Percentiles rank a stretch among this genome's conserved stretches.
Conservation (phyloP, 2,329 filamentous ascomycete species). For the Aspergillus niger region DNA sequence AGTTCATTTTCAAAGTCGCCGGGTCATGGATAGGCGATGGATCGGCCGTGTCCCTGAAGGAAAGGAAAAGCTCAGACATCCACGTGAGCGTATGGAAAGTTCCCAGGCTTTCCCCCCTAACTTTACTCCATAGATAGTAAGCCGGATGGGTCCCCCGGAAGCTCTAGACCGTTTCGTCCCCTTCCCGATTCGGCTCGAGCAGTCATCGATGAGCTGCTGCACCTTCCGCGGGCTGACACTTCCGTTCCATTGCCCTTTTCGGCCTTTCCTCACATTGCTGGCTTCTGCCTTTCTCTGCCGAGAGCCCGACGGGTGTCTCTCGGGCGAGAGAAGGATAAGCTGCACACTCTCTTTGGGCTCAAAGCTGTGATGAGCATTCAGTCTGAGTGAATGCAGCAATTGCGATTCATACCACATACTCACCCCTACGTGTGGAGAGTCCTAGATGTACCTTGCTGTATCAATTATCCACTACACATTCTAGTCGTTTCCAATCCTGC, state of each 20-base stretch:
- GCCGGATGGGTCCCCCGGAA: background rate
- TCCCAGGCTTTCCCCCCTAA: background rate
- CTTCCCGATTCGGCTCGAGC: background rate
- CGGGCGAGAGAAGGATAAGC: slow-evolving; percentile 12
- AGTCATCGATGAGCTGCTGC: background rate
- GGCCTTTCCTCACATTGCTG: background rate
- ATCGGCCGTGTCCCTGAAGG: slow-evolving; percentile 5
- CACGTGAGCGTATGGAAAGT: slow-evolving; percentile 11
- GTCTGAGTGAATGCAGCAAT: background rate
- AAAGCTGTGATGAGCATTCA: background rate
- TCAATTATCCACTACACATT: background rate
- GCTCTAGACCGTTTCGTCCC: slow-evolving; percentile 9
- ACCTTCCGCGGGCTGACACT: slow-evolving; percentile 4
- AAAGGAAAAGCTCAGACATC: slow-evolving; percentile 14
- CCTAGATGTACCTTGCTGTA: background rate
- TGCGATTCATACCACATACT: background rate
- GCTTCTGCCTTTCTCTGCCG: slow-evolving; percentile 9
- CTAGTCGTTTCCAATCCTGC: background rate
- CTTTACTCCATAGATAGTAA: background rate
- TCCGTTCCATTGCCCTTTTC: background rate
- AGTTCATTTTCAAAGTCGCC: background rate
- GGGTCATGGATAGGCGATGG: slow-evolving; percentile 2
- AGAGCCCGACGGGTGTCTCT: slow-evolving; percentile 8
- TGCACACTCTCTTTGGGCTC: background rate
- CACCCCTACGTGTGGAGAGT: background rate